These are phyloP conservation scores for Vitis vinifera DNA, from an alignment of 164 flowering plant species.

Conservation along the genomic window ASM3070453v1 NC_081805.1:574501-575000, in stretches of 20 bases:
- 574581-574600: no score
- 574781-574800: background rate
- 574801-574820: background rate
- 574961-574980: background rate
- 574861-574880: background rate
- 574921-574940: no score
- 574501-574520: no score
- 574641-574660: background rate
- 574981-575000: no score
- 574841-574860: background rate
- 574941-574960: background rate
- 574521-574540: no score
- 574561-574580: no score
- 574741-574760: constrained; percentile 98
- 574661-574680: background rate
- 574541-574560: no score
- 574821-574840: background rate
- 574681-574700: constrained; percentile 92
- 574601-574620: no score
- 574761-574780: constrained; percentile 16
- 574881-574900: no score
- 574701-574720: constrained; percentile 87
- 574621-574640: no score
- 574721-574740: constrained; percentile 97
- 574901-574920: no score